Evolutionary conservation across 768 basidiomycete species (phyloP).

Genomic region (Suillus alpinus): DNA sequence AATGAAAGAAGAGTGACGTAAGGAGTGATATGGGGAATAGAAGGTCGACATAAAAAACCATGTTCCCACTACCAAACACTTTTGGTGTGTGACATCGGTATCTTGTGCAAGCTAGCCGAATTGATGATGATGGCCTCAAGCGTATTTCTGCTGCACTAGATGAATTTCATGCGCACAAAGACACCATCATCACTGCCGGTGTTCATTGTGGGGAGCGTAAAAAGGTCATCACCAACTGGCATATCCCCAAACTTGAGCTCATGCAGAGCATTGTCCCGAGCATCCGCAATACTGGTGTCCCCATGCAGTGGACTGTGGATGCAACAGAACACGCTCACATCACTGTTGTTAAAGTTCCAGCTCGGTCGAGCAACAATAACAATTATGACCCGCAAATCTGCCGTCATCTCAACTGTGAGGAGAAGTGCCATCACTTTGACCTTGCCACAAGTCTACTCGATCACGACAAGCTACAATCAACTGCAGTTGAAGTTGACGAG

Average conservation of each 20-base stretch:
- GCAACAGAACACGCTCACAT: slow-evolving; percentile 34
- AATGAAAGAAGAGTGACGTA: too few species aligned
- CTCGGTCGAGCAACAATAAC: not conserved
- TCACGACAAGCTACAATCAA: too few species aligned
- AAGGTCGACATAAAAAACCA: too few species aligned
- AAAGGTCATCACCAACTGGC: slow-evolving; percentile 27
- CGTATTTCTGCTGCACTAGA: not conserved
- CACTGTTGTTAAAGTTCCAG: slow-evolving; percentile 28
- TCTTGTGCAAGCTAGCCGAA: slow-evolving; percentile 28
- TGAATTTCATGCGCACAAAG: slow-evolving; percentile 31
- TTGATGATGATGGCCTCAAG: slow-evolving; percentile 7
- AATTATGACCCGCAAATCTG: slow-evolving; percentile 35
- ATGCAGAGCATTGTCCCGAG: slow-evolving; percentile 10
- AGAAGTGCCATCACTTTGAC: slow-evolving; percentile 19
- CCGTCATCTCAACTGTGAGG: slow-evolving; percentile 28
- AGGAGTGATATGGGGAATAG: too few species aligned
- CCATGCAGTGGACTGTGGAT: slow-evolving; percentile 36
- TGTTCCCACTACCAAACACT: too few species aligned
- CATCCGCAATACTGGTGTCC: slow-evolving; percentile 26
- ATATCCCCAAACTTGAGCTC: slow-evolving; percentile 41
- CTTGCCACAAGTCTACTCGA: not conserved
- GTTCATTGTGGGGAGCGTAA: slow-evolving; percentile 19
- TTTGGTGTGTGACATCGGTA: too few species aligned
- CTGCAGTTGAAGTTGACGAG: too few species aligned
- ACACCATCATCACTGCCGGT: slow-evolving; percentile 27